Conservation (phyloP, 75 land plant species). For the Chamaecyparis obtusa region DNA sequence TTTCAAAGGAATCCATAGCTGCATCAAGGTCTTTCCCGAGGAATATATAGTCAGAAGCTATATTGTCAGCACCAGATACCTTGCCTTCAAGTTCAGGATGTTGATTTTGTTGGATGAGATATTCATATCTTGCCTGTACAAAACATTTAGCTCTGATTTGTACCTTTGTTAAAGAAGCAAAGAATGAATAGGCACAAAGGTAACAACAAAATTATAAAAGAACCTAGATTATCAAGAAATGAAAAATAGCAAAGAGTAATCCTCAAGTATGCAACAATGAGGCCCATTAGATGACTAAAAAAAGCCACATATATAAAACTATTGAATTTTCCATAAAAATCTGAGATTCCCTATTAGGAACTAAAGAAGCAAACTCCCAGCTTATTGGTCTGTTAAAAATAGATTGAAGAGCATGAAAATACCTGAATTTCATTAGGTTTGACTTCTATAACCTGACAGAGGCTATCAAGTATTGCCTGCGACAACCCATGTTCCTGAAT, state of each 20-base stretch:
- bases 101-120: constrained; percentile 37
- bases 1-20: constrained; percentile 99
- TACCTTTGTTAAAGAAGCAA: constrained; percentile 58
- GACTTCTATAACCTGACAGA: constrained; percentile 54
- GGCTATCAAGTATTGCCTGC: constrained; percentile 47
- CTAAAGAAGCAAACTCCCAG: background rate
- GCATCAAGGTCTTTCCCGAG: constrained; percentile 86
- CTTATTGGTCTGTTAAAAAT: background rate
- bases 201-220: background rate
- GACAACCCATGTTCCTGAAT: constrained; percentile 64
- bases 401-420: constrained; percentile 15
- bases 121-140: constrained; percentile 91
- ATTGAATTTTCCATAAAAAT: background rate
- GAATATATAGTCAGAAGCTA: constrained; percentile 33
- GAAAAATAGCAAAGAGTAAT: background rate
- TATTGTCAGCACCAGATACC: constrained; percentile 20
- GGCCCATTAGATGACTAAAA: background rate
- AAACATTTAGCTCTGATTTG: constrained; percentile 67
- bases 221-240: background rate
- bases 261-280: background rate
- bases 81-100: constrained; percentile 8
- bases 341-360: background rate
- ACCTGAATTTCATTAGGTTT: constrained; percentile 83
- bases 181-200: constrained; percentile 57
- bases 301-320: background rate